Percentiles rank a stretch among this genome's conserved stretches.
phyloP scores from a whole-genome alignment of 805 yeast species.

The Starmerella asiatica region DNA sequence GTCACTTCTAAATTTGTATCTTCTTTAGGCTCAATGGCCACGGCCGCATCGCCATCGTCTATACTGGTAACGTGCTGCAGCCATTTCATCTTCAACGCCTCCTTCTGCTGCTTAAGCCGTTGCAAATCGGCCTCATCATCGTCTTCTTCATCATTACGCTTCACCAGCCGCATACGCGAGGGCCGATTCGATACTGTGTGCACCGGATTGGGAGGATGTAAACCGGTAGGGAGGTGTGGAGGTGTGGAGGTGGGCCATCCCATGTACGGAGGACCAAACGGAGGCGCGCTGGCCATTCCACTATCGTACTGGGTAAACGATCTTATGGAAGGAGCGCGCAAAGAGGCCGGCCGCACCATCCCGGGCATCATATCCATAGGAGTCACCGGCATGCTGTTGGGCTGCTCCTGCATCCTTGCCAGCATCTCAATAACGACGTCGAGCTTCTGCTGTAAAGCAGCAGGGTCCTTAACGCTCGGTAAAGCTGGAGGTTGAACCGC shows the following conservation, averaged over 20 bases:
- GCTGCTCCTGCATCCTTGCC: constrained; percentile 21
- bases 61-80: too few relatives aligned
- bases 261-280: not conserved
- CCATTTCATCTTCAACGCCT: constrained; percentile 19
- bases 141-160: constrained; percentile 8
- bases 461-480: not conserved
- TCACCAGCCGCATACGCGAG: constrained; percentile 19
- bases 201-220: not conserved
- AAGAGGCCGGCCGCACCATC: not conserved
- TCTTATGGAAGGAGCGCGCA: constrained; percentile 7
- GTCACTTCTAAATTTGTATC: too few relatives aligned
- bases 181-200: constrained; percentile 12
- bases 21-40: too few relatives aligned
- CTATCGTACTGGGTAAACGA: not conserved
- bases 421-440: constrained; percentile 27
- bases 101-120: constrained; percentile 17
- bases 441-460: constrained; percentile 23
- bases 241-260: not conserved
- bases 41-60: too few relatives aligned
- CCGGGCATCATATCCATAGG: not conserved
- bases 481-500: not conserved
- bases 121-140: constrained; percentile 19
- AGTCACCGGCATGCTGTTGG: too few relatives aligned
- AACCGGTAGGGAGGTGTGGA: not conserved
- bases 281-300: not conserved